Conservation (phyloP, 2,329 filamentous ascomycete species). For the Penicillium sp. region DNA sequence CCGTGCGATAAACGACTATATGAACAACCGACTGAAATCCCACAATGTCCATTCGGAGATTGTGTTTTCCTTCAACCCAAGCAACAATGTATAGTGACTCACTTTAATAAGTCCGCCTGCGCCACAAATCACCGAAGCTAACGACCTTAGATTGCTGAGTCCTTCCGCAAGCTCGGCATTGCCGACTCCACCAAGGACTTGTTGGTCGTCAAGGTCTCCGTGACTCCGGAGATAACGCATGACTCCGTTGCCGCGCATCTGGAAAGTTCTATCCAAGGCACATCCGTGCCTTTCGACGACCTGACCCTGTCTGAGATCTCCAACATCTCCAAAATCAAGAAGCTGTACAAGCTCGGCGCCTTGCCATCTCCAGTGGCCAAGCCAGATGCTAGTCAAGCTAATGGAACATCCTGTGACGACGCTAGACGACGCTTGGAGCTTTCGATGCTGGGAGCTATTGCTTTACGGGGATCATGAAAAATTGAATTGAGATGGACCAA, state of each 20-base stretch:
- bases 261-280: constrained; percentile 62
- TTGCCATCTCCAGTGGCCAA: constrained; percentile 46
- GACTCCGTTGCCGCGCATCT: constrained; percentile 64
- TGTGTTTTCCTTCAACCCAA: constrained; percentile 76
- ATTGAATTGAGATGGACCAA: not conserved
- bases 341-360: constrained; percentile 81
- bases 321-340: constrained; percentile 71
- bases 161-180: constrained; percentile 87
- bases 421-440: constrained; percentile 57
- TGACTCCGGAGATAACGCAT: constrained; percentile 50
- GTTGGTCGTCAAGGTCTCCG: constrained; percentile 78
- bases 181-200: constrained; percentile 68
- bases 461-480: constrained; percentile 63
- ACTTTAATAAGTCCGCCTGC: constrained; percentile 6
- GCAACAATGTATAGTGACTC: constrained; percentile 67
- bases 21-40: constrained; percentile 67
- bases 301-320: constrained; percentile 60
- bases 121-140: constrained; percentile 18
- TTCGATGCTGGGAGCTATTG: constrained; percentile 74
- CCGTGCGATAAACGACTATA: constrained; percentile 69
- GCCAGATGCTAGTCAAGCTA: constrained; percentile 12
- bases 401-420: constrained; percentile 16
- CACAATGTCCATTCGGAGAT: constrained; percentile 88
- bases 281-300: constrained; percentile 62
- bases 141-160: constrained; percentile 75